Evolutionary conservation across 176 grass and related monocot genomes (phyloP).

Genomic region (Oryza longistaminata): DNA sequence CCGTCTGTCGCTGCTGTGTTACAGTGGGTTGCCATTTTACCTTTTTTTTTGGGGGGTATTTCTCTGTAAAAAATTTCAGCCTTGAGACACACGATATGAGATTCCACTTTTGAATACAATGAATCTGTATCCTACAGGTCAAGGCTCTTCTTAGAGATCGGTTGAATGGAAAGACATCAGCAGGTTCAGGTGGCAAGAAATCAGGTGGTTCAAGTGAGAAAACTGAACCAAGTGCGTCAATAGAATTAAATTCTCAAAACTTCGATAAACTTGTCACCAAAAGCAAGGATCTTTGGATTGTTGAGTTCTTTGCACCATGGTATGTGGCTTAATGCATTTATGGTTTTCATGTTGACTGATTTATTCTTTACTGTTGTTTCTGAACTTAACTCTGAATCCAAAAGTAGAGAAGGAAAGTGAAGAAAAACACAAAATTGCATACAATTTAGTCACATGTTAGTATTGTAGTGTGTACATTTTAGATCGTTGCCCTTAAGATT

Average conservation of each 20-base stretch:
- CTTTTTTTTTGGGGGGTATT: background rate
- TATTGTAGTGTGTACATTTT: background rate
- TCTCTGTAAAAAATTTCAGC: background rate
- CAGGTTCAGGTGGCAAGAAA: slow-evolving; percentile 70
- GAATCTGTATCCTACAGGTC: slow-evolving; percentile 49
- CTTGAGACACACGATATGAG: background rate
- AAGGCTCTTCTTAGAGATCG: slow-evolving; percentile 88
- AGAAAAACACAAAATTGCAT: background rate
- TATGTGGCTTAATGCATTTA: slow-evolving; percentile 39
- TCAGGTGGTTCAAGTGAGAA: slow-evolving; percentile 78
- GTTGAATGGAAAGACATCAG: slow-evolving; percentile 67
- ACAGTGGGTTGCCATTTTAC: background rate
- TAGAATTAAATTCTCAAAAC: slow-evolving; percentile 78
- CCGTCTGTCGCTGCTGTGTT: background rate
- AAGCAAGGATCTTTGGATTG: slow-evolving; percentile 96
- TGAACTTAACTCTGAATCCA: background rate
- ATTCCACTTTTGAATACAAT: background rate
- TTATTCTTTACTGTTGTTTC: slow-evolving; percentile 1
- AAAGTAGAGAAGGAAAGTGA: background rate
- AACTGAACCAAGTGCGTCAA: slow-evolving; percentile 76
- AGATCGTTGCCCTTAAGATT: background rate
- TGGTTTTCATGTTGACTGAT: slow-evolving; percentile 20
- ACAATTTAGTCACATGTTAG: background rate
- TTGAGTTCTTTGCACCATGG: slow-evolving; percentile 99
- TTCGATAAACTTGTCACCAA: slow-evolving; percentile 90